These are phyloP conservation scores for Gonium pectorale DNA, from an alignment of 139 green algal species.

Conservation along the genomic window DNA sequence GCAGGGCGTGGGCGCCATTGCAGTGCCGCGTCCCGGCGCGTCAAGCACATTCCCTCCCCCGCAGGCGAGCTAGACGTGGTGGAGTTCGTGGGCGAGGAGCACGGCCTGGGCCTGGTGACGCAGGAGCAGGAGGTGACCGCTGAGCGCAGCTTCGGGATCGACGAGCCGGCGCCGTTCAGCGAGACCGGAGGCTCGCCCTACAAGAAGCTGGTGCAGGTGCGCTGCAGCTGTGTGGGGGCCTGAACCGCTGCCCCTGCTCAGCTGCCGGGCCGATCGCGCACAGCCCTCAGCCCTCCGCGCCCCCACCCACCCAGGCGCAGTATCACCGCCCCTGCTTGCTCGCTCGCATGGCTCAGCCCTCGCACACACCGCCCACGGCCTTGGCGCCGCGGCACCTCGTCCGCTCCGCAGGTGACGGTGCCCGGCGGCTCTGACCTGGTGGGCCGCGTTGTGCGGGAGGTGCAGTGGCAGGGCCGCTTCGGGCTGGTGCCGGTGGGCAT, in stretches of 20 bases:
- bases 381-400: too few relatives aligned
- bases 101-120: conserved; percentile 14
- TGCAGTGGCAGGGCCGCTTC: conserved; percentile 37
- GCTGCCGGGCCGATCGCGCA: too few relatives aligned
- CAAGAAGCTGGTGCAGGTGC: conserved; percentile 30
- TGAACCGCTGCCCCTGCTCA: too few relatives aligned
- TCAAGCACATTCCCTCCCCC: too few relatives aligned
- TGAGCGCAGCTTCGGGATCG: background rate
- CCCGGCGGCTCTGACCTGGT: conserved; percentile 17
- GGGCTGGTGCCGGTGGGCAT: conserved; percentile 3
- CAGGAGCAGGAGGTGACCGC: conserved; percentile 2
- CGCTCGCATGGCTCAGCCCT: too few relatives aligned
- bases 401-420: conserved; percentile 7
- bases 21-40: too few relatives aligned
- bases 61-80: conserved; percentile 65
- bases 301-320: too few relatives aligned
- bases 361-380: too few relatives aligned
- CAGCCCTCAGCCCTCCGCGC: too few relatives aligned
- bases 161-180: background rate
- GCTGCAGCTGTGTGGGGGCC: too few relatives aligned
- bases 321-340: too few relatives aligned
- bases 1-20: too few relatives aligned
- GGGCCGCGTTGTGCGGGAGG: conserved; percentile 1
- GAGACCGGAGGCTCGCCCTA: background rate
- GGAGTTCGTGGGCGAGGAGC: conserved; percentile 31